Base-by-base conservation (phyloP, 306 rosid genomes). In the Abrus pulchellus region DNA sequence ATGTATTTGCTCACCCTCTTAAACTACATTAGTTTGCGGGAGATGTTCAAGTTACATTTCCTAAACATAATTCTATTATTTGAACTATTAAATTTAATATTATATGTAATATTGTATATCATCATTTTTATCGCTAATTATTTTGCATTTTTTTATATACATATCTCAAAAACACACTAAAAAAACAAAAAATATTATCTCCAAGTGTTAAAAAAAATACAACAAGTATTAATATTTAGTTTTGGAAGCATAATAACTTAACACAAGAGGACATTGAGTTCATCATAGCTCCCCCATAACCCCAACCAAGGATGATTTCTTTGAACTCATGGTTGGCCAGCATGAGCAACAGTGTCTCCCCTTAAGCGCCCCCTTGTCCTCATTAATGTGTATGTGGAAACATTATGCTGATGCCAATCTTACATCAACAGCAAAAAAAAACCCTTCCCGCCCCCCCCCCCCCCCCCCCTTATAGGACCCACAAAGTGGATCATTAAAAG, bases 381-480 rank as follows among this genome's bases (percentile, higher is more conserved):
- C 79, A 67, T 47, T 6, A 8, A 33, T 71, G 65, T 9, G 70
- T 53, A 36, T 76, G n/a, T 29, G 60, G 60, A 38, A 59, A 69
- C 90, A 83, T 88, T 91, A 87, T 69, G 88, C 84, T 84, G 90
- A 88, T 80, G 90, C 61, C 83, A 68, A 75, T 14, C 87, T 87
- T 88, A 65, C 88, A 83, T 87, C 86, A 89, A 76, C 55, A 27
- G n/a, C 7, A 34, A 20, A 9, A 77, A 9, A 68, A 62, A 66
- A 47, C 33, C 43, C 14, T 5, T 11, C 33, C 27, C 47, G n/a
- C n/a, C 20, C 20, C 20, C 20, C 0, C 20, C 20, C 20, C 20
- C 20, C 20, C 20, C 20, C 20, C 20, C 20, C 20, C 20, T 20
- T 20, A 0, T 33, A 41, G 62, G 73, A 41, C 86, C 81, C 30